Evolutionary conservation across 768 basidiomycete genomes (phyloP).

Genomic region (Podaxis rugospora): DNA sequence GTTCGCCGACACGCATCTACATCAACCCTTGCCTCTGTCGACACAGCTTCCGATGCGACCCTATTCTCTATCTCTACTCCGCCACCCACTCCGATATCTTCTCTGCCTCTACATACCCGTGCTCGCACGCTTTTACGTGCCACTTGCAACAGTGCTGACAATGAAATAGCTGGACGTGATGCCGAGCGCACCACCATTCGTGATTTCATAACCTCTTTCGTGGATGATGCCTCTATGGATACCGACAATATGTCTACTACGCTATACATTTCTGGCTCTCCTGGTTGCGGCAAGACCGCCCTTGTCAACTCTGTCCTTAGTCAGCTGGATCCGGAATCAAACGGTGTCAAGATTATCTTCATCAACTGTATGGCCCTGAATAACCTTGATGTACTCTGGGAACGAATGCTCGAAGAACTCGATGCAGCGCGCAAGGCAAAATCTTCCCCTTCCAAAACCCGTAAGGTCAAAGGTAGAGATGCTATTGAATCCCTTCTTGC

Average conservation of each 20-base stretch:
- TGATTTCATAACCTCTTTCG: slow-evolving; percentile 56
- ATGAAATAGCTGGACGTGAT: slow-evolving; percentile 64
- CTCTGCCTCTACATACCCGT: slow-evolving; percentile 49
- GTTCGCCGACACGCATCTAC: slow-evolving; percentile 45
- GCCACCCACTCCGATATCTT: slow-evolving; percentile 53
- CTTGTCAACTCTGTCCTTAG: slow-evolving; percentile 65
- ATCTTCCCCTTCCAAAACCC: slow-evolving; percentile 23
- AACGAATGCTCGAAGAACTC: slow-evolving; percentile 58
- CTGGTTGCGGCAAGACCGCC: slow-evolving; percentile 91
- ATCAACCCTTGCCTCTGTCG: slow-evolving; percentile 38
- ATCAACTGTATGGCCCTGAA: slow-evolving; percentile 82
- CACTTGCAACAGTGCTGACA: slow-evolving; percentile 51
- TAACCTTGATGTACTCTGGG: slow-evolving; percentile 67
- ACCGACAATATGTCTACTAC: slow-evolving; percentile 32
- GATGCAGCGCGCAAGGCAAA: slow-evolving; percentile 30
- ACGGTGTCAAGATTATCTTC: slow-evolving; percentile 44
- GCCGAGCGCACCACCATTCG: slow-evolving; percentile 54
- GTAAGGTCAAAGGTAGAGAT: slow-evolving; percentile 44
- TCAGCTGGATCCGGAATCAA: slow-evolving; percentile 29
- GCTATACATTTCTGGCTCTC: slow-evolving; percentile 89
- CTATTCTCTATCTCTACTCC: slow-evolving; percentile 51
- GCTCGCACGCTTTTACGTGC: slow-evolving; percentile 69
- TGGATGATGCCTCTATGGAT: slow-evolving; percentile 25
- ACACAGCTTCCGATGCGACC: slow-evolving; percentile 40
- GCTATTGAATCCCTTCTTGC: slow-evolving; percentile 41